These are phyloP conservation scores for Fusarium chuoi DNA, from an alignment of 2,329 filamentous ascomycete genomes.

Conservation along the genomic window DNA sequence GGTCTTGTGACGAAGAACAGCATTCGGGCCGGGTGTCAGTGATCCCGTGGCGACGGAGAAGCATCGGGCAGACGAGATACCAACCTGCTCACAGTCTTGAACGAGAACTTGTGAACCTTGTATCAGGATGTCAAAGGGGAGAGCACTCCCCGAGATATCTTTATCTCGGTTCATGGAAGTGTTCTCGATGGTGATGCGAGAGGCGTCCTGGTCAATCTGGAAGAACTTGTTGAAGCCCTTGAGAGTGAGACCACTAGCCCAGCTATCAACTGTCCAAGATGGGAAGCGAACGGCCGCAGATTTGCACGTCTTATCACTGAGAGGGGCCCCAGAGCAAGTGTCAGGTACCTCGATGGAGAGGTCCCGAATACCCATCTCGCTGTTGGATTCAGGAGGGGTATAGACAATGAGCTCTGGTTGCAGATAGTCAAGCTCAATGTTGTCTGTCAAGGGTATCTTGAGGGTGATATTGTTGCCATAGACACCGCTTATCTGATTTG, in stretches of 20 bases:
- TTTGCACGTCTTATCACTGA: constrained; percentile 8
- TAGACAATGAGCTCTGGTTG: constrained; percentile 19
- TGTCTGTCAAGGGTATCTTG: constrained; percentile 34
- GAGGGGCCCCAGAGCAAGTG: constrained; percentile 17
- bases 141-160: constrained; percentile 11
- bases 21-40: constrained; percentile 30
- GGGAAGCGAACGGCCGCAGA: constrained; percentile 28
- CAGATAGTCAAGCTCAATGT: constrained; percentile 21
- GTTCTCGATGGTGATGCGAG: constrained; percentile 31
- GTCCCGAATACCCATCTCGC: constrained; percentile 31
- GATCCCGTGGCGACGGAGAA: constrained; percentile 34
- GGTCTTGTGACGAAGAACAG: constrained; percentile 26
- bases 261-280: constrained; percentile 38
- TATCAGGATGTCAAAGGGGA: constrained; percentile 32
- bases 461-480: constrained; percentile 26
- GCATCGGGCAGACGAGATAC: constrained; percentile 1
- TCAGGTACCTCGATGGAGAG: constrained; percentile 12
- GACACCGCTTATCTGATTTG: constrained; percentile 24
- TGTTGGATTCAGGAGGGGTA: not conserved
- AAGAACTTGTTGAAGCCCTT: constrained; percentile 37
- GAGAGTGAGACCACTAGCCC: constrained; percentile 18
- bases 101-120: constrained; percentile 34
- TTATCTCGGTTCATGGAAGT: constrained; percentile 21
- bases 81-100: constrained; percentile 31
- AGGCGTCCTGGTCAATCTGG: constrained; percentile 24